Evolutionary conservation across 768 basidiomycete species (phyloP).

Genomic region (Pisolithus orientalis): DNA sequence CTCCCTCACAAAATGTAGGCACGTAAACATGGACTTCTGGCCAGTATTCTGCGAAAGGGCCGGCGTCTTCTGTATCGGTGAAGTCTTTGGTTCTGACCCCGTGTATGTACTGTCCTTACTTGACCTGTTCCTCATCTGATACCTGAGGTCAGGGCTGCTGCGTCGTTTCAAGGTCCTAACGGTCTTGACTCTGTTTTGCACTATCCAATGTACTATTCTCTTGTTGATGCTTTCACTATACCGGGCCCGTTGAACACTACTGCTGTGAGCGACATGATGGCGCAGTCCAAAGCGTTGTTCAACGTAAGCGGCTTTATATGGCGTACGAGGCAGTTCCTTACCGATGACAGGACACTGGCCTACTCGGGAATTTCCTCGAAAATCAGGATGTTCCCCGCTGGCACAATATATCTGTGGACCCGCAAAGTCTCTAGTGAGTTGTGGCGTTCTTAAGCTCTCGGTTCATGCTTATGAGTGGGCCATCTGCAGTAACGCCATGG

Average conservation of each 20-base stretch:
- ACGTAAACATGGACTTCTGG: slow-evolving; percentile 75
- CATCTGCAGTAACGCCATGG: slow-evolving; percentile 59
- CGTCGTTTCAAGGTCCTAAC: slow-evolving; percentile 55
- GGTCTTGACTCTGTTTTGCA: slow-evolving; percentile 66
- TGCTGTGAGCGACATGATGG: slow-evolving; percentile 45
- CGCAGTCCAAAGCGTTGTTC: slow-evolving; percentile 48
- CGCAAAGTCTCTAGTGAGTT: slow-evolving; percentile 60
- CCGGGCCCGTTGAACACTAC: slow-evolving; percentile 62
- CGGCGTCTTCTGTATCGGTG: slow-evolving; percentile 82
- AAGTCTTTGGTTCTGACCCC: slow-evolving; percentile 56
- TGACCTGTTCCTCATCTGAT: slow-evolving; percentile 4
- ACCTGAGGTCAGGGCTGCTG: slow-evolving; percentile 38
- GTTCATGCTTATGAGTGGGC: background rate
- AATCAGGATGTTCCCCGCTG: slow-evolving; percentile 76
- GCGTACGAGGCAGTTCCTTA: background rate
- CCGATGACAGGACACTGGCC: slow-evolving; percentile 14
- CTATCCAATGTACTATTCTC: slow-evolving; percentile 61
- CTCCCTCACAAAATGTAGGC: slow-evolving; percentile 31
- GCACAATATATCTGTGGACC: slow-evolving; percentile 66
- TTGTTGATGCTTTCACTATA: slow-evolving; percentile 61
- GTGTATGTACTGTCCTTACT: slow-evolving; percentile 30
- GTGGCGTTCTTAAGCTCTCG: background rate
- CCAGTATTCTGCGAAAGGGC: slow-evolving; percentile 65
- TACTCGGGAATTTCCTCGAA: slow-evolving; percentile 73
- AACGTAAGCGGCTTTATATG: slow-evolving; percentile 24